Evolutionary conservation across 192 early-diverging fungal species (phyloP).

Genomic region (Gryganskiella cystojenkinii): DNA sequence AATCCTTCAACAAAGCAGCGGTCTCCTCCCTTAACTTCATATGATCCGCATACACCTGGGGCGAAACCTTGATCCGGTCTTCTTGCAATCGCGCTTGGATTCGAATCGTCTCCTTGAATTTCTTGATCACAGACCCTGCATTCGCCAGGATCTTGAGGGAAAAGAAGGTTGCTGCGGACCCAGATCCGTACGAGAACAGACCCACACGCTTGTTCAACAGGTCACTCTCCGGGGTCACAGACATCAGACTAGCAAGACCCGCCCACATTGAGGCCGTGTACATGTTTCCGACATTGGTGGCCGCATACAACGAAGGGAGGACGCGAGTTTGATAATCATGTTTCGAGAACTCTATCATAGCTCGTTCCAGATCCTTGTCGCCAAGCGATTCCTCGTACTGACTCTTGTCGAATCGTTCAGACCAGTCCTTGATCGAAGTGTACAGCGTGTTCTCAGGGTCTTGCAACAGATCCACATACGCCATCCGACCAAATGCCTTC

Average conservation of each 20-base stretch:
- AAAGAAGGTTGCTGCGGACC: conserved; percentile 94
- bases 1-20: conserved; percentile 85
- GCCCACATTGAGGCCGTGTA: conserved; percentile 75
- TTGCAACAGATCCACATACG: conserved; percentile 91
- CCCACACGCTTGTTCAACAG: conserved; percentile 87
- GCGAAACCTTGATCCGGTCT: conserved; percentile 77
- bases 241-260: conserved; percentile 82
- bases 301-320: conserved; percentile 78
- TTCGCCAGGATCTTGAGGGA: conserved; percentile 83
- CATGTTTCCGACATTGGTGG: conserved; percentile 96
- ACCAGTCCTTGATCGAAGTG: conserved; percentile 25
- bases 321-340: conserved; percentile 78
- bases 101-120: conserved; percentile 72
- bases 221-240: conserved; percentile 71
- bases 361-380: conserved; percentile 93
- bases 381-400: conserved; percentile 84
- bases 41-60: conserved; percentile 79
- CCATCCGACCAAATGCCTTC: conserved; percentile 92
- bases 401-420: too few species aligned
- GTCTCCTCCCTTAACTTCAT: conserved; percentile 90
- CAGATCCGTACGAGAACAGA: conserved; percentile 97
- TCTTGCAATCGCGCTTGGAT: conserved; percentile 79
- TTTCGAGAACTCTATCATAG: conserved; percentile 87
- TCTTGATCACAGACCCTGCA: conserved; percentile 67
- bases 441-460: conserved; percentile 72